Percentiles rank a stretch among this genome's conserved stretches.
phyloP scores from a whole-genome alignment of 2,329 filamentous ascomycete genomes.

The Colletotrichum higginsianum region DNA sequence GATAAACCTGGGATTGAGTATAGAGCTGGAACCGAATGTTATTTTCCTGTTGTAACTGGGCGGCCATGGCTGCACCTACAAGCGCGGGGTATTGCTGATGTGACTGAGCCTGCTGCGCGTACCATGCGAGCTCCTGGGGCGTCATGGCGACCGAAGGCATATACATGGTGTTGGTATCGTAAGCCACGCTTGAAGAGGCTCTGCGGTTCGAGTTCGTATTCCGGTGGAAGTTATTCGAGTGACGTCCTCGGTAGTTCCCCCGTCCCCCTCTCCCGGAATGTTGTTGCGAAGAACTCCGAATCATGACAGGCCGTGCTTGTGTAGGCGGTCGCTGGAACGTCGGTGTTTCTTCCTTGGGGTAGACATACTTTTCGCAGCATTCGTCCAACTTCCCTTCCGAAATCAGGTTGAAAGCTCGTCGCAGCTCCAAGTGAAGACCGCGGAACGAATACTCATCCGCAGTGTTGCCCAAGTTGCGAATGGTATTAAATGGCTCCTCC shows the following conservation, averaged over 20 bases:
- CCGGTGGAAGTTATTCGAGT: slow-evolving; percentile 59
- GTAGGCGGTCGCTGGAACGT: slow-evolving; percentile 71
- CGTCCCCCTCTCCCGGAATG: slow-evolving; percentile 65
- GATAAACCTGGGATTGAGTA: slow-evolving; percentile 43
- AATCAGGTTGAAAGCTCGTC: slow-evolving; percentile 88
- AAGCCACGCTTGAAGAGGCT: slow-evolving; percentile 67
- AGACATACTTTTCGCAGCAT: slow-evolving; percentile 90
- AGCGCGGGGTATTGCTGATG: slow-evolving; percentile 53
- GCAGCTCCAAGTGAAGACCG: slow-evolving; percentile 90
- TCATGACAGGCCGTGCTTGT: slow-evolving; percentile 68
- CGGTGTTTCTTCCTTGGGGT: slow-evolving; percentile 83
- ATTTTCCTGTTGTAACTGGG: slow-evolving; percentile 45
- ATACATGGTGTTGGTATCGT: slow-evolving; percentile 64
- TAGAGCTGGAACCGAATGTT: slow-evolving; percentile 41
- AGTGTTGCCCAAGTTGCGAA: slow-evolving; percentile 93
- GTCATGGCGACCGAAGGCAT: slow-evolving; percentile 59
- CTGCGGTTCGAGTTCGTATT: slow-evolving; percentile 64
- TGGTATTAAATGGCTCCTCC: slow-evolving; percentile 94
- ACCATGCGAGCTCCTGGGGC: slow-evolving; percentile 66
- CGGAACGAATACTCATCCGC: slow-evolving; percentile 95
- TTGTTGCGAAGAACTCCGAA: slow-evolving; percentile 74
- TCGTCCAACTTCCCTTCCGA: slow-evolving; percentile 84
- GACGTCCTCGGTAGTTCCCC: slow-evolving; percentile 64
- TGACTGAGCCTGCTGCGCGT: slow-evolving; percentile 57
- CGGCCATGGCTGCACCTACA: slow-evolving; percentile 41